A percentile compares a stretch with the other conserved stretches of the same genome.
phyloP scores from a whole-genome alignment of 164 flowering plant genomes.

The Brasenia schreberi region DNA sequence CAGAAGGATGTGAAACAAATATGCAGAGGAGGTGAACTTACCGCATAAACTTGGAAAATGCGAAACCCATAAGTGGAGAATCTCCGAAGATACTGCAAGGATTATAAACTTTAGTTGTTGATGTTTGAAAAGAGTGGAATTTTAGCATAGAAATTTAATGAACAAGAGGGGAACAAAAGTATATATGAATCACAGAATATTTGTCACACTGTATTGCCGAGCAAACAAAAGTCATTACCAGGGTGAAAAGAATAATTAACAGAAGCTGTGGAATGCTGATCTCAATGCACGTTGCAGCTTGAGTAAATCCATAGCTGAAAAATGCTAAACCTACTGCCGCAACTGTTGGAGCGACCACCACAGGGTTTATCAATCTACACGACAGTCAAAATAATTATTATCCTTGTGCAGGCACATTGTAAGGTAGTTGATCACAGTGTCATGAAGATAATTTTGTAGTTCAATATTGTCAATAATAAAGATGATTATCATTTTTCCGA shows the following conservation, averaged over 20 bases:
- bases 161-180: not conserved
- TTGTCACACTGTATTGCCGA: not conserved
- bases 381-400: not conserved
- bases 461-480: too few species aligned
- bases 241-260: slow-evolving; percentile 60
- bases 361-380: slow-evolving; percentile 78
- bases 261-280: slow-evolving; percentile 67
- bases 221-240: slow-evolving; percentile 30
- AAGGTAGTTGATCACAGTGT: too few species aligned
- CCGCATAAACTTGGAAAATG: slow-evolving; percentile 78
- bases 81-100: slow-evolving; percentile 70
- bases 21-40: slow-evolving; percentile 14
- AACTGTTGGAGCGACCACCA: slow-evolving; percentile 87
- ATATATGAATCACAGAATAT: not conserved
- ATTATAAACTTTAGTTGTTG: not conserved
- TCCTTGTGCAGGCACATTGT: too few species aligned
- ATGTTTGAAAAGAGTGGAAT: not conserved
- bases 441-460: too few species aligned
- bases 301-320: slow-evolving; percentile 88
- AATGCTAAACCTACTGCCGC: slow-evolving; percentile 93
- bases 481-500: too few species aligned
- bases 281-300: slow-evolving; percentile 83
- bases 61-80: slow-evolving; percentile 60
- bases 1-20: not conserved
- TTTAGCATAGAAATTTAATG: not conserved